These are phyloP conservation scores for Alternaria triticimaculans DNA, from an alignment of 2,329 filamentous ascomycete genomes.

Conservation along the genomic window DNA sequence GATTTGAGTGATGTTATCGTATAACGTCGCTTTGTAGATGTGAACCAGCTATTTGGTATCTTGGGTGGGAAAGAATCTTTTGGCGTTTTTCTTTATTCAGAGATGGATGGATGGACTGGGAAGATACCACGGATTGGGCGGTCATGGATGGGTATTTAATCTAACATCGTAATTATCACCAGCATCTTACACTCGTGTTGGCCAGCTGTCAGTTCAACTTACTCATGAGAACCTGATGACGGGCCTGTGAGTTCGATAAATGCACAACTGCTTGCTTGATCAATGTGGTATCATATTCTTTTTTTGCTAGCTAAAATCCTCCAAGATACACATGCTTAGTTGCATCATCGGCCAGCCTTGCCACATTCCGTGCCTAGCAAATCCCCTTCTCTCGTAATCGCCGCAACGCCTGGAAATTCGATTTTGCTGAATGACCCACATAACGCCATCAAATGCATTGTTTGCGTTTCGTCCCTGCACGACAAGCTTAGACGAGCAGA, in stretches of 20 bases:
- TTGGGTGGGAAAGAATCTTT: neutral
- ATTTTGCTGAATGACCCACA: neutral
- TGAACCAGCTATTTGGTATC: neutral
- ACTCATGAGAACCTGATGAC: too few relatives aligned
- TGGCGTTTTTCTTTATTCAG: neutral
- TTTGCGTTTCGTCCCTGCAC: neutral
- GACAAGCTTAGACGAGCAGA: slow-evolving; percentile 36
- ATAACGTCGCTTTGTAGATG: slow-evolving; percentile 42
- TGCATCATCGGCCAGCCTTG: neutral
- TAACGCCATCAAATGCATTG: slow-evolving; percentile 26
- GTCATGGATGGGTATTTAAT: neutral
- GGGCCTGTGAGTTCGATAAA: too few relatives aligned
- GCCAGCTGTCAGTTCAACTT: too few relatives aligned
- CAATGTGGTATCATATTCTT: neutral
- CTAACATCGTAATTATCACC: neutral
- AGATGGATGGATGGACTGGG: neutral
- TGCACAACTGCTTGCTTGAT: neutral
- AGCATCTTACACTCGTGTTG: neutral
- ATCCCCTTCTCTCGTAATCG: neutral
- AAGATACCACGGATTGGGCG: slow-evolving; percentile 19
- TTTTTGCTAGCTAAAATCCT: neutral
- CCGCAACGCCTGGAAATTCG: slow-evolving; percentile 14
- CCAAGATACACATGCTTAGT: neutral
- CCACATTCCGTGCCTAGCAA: neutral
- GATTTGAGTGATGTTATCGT: slow-evolving; percentile 35